Conservation (phyloP, 345 rosid species). For the Populus ilicifolia region DNA sequence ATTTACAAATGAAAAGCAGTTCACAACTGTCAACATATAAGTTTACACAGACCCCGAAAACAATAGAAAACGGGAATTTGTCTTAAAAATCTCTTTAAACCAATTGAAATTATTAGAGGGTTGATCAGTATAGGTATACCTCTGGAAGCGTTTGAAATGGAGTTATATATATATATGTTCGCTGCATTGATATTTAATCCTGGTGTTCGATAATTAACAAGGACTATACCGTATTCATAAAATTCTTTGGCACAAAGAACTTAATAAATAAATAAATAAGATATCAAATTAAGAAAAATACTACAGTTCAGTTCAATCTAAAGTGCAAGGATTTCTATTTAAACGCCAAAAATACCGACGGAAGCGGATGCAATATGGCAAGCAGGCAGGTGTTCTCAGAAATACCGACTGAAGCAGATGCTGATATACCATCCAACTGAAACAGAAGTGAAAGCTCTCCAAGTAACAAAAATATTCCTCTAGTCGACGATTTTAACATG, state of each 20-base stretch:
- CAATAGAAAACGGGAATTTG: no score
- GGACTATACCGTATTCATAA: no score
- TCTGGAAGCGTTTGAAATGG: no score
- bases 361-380: not conserved
- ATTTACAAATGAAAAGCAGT: no score
- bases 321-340: not conserved
- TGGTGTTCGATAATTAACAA: not conserved
- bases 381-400: conserved; percentile 24
- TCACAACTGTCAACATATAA: no score
- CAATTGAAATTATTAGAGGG: no score
- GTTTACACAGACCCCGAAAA: no score
- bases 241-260: not conserved
- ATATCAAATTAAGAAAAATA: not conserved
- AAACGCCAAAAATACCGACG: no score
- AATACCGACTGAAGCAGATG: conserved; percentile 16
- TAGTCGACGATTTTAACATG: not conserved
- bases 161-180: no score
- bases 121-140: no score
- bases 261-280: not conserved
- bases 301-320: not conserved
- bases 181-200: no score
- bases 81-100: no score
- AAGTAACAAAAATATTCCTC: conserved; percentile 12
- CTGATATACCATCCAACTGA: conserved; percentile 25
- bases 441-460: conserved; percentile 14